Conservation (phyloP, 345 rosid genomes). For the Hibiscus tridactylites region DNA sequence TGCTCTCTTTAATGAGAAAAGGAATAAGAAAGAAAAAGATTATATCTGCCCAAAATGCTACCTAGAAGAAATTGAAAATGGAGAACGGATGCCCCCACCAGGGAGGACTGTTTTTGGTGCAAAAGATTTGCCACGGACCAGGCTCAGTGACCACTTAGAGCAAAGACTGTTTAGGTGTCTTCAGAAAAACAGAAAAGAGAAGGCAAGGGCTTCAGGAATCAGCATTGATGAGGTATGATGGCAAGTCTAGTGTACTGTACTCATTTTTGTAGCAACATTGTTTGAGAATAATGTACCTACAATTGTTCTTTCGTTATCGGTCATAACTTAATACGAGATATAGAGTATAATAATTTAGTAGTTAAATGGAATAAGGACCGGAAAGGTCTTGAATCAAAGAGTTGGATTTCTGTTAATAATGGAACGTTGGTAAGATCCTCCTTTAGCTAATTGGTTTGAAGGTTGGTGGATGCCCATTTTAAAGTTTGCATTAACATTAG, state of each 20-base stretch:
- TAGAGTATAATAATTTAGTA: too few species aligned
- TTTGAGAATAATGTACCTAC: not conserved
- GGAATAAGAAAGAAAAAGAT: conserved; percentile 29
- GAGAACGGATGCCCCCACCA: conserved; percentile 9
- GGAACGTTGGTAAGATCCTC: too few species aligned
- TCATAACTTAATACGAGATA: too few species aligned
- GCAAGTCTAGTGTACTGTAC: not conserved
- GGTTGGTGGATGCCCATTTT: too few species aligned
- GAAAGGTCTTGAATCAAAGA: too few species aligned
- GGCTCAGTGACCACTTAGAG: conserved; percentile 45
- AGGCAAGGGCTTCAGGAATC: conserved; percentile 33
- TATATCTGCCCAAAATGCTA: conserved; percentile 48
- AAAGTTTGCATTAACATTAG: too few species aligned
- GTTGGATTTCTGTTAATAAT: too few species aligned
- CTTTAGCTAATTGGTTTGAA: too few species aligned
- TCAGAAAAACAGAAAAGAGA: conserved; percentile 36
- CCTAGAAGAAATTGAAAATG: conserved; percentile 32
- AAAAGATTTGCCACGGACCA: conserved; percentile 49
- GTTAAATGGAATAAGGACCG: too few species aligned
- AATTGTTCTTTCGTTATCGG: too few species aligned
- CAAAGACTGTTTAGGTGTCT: conserved; percentile 37
- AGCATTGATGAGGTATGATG: conserved; percentile 41
- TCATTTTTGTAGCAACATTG: not conserved
- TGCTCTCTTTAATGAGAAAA: conserved; percentile 44
- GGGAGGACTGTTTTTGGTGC: conserved; percentile 27